These are phyloP conservation scores for Spiraea crenata DNA, from an alignment of 331 rosid genomes.

Conservation along the genomic window DNA sequence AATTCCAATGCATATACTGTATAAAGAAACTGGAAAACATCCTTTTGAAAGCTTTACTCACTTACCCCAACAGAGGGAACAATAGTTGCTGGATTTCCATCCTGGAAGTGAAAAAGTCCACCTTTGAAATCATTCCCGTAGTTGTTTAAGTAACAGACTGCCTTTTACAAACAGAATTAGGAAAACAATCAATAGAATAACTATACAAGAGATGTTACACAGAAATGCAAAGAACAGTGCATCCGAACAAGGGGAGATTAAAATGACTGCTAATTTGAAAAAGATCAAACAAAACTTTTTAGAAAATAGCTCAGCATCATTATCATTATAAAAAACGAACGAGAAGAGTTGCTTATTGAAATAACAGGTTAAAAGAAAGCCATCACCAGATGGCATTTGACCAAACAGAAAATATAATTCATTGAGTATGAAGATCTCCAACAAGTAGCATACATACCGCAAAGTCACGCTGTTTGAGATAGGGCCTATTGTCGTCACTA, in stretches of 20 bases:
- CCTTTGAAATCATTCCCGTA: constrained; percentile 72
- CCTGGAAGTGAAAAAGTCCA: constrained; percentile 84
- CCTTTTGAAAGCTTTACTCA: constrained; percentile 34
- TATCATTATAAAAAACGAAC: not conserved
- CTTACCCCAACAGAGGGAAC: constrained; percentile 80
- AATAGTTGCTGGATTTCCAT: constrained; percentile 65
- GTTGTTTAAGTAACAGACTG: constrained; percentile 79
- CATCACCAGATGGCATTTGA: not conserved
- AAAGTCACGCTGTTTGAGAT: constrained; percentile 83
- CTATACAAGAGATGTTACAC: not conserved
- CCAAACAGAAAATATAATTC: not conserved
- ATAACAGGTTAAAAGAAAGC: not conserved
- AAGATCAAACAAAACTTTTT: not conserved
- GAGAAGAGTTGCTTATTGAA: not conserved
- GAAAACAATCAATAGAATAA: constrained; percentile 27
- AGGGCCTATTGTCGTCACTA: constrained; percentile 89
- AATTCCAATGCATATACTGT: not conserved
- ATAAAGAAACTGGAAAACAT: constrained; percentile 5
- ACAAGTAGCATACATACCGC: constrained; percentile 46
- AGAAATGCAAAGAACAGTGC: not conserved
- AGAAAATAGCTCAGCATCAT: not conserved
- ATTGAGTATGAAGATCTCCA: not conserved
- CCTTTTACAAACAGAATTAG: constrained; percentile 52
- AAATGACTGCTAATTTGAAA: not conserved
- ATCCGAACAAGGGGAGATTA: not conserved